A percentile compares a stretch with the other conserved stretches of the same genome.
Conservation (phyloP, 208 protist genomes). For the Trypanosoma platydactyli region DNA sequence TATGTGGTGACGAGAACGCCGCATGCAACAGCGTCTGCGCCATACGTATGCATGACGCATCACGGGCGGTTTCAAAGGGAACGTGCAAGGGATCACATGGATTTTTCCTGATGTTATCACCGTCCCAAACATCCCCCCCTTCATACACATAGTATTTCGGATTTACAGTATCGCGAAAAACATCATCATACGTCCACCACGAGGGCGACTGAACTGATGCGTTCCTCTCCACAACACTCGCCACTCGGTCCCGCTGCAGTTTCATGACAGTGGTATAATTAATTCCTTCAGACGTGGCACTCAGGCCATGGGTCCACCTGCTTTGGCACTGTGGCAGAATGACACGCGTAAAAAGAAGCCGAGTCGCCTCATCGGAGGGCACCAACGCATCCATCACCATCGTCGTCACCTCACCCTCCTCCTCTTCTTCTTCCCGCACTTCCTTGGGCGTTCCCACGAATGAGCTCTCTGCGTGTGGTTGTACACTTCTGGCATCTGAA, state of each 20-base stretch:
- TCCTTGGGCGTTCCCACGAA: no score
- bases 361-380: neutral
- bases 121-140: neutral
- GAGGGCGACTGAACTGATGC: neutral
- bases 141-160: slow-evolving; percentile 3
- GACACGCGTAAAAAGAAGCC: neutral
- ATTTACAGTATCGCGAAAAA: slow-evolving; percentile 1
- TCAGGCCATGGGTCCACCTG: neutral
- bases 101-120: neutral
- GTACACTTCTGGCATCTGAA: no score
- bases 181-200: slow-evolving; percentile 18
- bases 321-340: neutral
- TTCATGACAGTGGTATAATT: slow-evolving; percentile 10
- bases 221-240: neutral
- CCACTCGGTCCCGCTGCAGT: neutral
- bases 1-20: no score
- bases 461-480: no score
- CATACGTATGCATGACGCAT: slow-evolving; percentile 12
- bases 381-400: neutral
- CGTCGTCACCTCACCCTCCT: no score
- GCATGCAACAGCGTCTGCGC: neutral
- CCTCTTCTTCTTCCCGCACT: no score
- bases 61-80: slow-evolving; percentile 18
- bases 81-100: slow-evolving; percentile 19
- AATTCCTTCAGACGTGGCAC: neutral